Evolutionary conservation across 441 rosid genomes (phyloP), one percentile per base, ranked within the genome.

Genomic region (Corymbia citriodora): DNA sequence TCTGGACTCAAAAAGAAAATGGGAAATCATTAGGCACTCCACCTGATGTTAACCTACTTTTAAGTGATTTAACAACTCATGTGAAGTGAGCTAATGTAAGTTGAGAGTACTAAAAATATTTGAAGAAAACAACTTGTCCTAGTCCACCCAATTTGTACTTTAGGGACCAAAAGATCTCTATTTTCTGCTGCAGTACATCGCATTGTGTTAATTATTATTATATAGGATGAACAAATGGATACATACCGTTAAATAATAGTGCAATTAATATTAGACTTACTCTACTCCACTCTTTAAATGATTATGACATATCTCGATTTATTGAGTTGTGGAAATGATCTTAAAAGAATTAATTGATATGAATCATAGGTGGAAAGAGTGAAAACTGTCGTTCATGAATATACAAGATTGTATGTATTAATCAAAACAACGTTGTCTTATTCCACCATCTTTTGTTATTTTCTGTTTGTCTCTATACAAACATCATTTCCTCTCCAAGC

Each of bases 1-100:
- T 0, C 0, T 27, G 17, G 31, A 61, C 31, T 13, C 4, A 0
- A 27, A 11, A 61, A 61, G 68, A 61, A 0, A 61, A 27, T 27
- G 17, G 31, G 16, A 61, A 12, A 61, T 61, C 31, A 27, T 61
- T 61, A 27, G 0, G 16, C 31, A 61, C 31, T 29, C 13, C 68
- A 61, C 29, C 31, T 29, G 2, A 0, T 27, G 1, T 61, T 1
- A 61, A 0, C 17, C 4, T 10, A 61, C 33, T 0, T 27, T 6
- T 2, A 61, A 0, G 0, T 29, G 0, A 27, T 61, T 12, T 61
- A 29, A 29, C 1, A 0, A 0, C 8, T 61, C 9, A 27, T 61
- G 15, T 12, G 17, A n/a, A 12, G 31, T 61, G 31, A 61, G 31
- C 16, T 12, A 61, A 12, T 3, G 8, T 2, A 61, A 13, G 1